phyloP scores from a whole-genome alignment of 1,284 basidiomycete species.

The Pseudozyma sp. region DNA sequence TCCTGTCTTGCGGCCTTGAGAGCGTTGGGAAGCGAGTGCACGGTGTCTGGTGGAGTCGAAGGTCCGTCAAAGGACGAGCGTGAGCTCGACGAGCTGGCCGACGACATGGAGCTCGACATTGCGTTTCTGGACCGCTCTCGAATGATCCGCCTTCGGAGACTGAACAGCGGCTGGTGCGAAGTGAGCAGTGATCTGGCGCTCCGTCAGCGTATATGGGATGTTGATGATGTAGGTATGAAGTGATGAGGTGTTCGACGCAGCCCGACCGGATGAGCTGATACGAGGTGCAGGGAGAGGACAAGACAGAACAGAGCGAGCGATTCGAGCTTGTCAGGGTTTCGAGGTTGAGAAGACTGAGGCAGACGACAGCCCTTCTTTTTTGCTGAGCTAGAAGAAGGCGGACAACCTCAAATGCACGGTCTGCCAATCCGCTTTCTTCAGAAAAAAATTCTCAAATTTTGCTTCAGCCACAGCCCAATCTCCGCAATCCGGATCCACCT shows the following conservation, averaged over 20 bases:
- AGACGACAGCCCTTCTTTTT: constrained; percentile 1
- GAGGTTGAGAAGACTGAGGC: background rate
- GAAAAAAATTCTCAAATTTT: constrained; percentile 48
- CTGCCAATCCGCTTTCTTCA: background rate
- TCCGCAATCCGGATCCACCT: constrained; percentile 25
- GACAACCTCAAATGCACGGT: constrained; percentile 9
- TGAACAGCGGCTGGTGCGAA: background rate
- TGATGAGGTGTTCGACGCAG: constrained; percentile 1
- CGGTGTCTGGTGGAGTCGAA: constrained; percentile 43
- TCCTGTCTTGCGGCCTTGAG: constrained; percentile 46
- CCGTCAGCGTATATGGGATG: background rate
- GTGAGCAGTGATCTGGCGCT: no score
- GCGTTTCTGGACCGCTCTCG: background rate
- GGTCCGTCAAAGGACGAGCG: constrained; percentile 47
- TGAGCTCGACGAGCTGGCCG: constrained; percentile 48
- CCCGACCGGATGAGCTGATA: no score
- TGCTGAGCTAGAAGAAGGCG: constrained; percentile 1
- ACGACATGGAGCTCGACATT: constrained; percentile 48
- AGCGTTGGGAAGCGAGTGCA: constrained; percentile 36
- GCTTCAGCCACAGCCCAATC: constrained; percentile 2
- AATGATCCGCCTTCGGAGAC: background rate
- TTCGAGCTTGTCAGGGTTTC: background rate
- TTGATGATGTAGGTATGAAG: background rate
- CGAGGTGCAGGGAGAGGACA: background rate
- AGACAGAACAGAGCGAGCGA: background rate